Base-by-base conservation (phyloP, 1,284 basidiomycete species). In the Psilocybe mexicana region DNA sequence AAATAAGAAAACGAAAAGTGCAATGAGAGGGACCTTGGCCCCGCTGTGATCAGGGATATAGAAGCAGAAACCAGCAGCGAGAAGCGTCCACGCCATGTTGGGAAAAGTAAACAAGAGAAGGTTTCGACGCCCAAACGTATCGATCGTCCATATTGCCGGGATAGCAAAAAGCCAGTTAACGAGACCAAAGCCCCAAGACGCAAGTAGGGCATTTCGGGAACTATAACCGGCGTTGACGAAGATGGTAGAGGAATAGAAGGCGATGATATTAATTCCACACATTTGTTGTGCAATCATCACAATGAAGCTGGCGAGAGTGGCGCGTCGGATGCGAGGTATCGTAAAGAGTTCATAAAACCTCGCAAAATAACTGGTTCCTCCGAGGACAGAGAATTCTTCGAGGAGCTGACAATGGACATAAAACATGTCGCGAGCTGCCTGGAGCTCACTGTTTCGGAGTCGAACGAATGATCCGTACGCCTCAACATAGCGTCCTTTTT, bases 181-280 rank as follows among this genome's bases (percentile, higher is more conserved):
- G n/a, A 85, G 72, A 52, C 91, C 91, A 61, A 88, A 92, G 1
- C 91, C 91, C 67, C 83, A 79, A 0, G 90, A 90, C 0, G 87
- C 85, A 36, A 84, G 74, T 28, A 93, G 74, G 0, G 88, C 81
- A 1, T 78, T 66, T 40, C 73, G 74, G 3, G 71, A 64, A 0
- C 71, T 70, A 64, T 81, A 82, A 0, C 86, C 85, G 1, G 86
- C 85, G 0, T 79, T 49, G 2, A 71, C 60, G 74, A 93, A 92
- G 59, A 93, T 80, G 10, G 82, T 83, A 2, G 87, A 86, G 0
- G 84, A 86, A 69, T 88, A 88, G 72, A 87, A 90, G 1, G 87
- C 83, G 63, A 83, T 84, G 56, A 84, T 76, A 59, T 77, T 78
- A 65, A 78, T 79, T 48, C 81, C 80, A 58, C 79, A 84, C 76